These are phyloP conservation scores for Trichosporon faecale DNA, from an alignment of 1,284 basidiomycete species.

Conservation along the genomic window DNA sequence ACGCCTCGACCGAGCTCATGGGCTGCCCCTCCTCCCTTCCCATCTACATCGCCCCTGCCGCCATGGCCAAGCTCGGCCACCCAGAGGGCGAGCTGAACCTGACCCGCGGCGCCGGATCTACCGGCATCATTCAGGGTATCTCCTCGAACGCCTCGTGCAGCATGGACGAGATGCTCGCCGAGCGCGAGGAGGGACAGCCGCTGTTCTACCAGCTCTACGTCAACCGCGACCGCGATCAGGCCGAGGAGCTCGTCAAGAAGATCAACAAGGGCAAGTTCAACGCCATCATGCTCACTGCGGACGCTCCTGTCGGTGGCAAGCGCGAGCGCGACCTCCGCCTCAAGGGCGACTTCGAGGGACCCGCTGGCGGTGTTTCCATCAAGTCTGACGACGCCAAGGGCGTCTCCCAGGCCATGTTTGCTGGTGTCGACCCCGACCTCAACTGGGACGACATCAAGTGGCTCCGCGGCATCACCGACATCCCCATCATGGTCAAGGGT, in stretches of 20 bases:
- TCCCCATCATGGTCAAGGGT: conserved; percentile 82
- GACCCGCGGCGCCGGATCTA: conserved; percentile 58
- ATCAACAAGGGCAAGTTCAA: conserved; percentile 62
- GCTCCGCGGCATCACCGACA: conserved; percentile 65
- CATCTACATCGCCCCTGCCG: conserved; percentile 63
- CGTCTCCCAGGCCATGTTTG: conserved; percentile 46
- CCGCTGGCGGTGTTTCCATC: conserved; percentile 39
- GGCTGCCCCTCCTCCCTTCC: conserved; percentile 72
- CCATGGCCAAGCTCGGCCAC: conserved; percentile 77
- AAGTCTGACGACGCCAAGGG: conserved; percentile 42
- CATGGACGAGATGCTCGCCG: conserved; percentile 57
- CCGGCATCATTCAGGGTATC: conserved; percentile 55
- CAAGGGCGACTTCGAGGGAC: conserved; percentile 49
- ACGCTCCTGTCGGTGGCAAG: conserved; percentile 80
- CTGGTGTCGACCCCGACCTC: conserved; percentile 45
- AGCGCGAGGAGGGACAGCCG: conserved; percentile 50
- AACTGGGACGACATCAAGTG: conserved; percentile 47
- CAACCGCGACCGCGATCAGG: conserved; percentile 56
- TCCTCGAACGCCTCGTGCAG: conserved; percentile 53
- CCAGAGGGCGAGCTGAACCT: conserved; percentile 86
- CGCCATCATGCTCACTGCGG: conserved; percentile 86
- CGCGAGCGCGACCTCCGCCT: conserved; percentile 68
- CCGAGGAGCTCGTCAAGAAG: conserved; percentile 60
- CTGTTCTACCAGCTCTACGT: conserved; percentile 57
- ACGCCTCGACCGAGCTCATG: conserved; percentile 77